Evolutionary conservation across 306 rosid genomes (phyloP), one percentile per base, ranked within the genome.

Genomic region (Fragaria nilgerrensis): DNA sequence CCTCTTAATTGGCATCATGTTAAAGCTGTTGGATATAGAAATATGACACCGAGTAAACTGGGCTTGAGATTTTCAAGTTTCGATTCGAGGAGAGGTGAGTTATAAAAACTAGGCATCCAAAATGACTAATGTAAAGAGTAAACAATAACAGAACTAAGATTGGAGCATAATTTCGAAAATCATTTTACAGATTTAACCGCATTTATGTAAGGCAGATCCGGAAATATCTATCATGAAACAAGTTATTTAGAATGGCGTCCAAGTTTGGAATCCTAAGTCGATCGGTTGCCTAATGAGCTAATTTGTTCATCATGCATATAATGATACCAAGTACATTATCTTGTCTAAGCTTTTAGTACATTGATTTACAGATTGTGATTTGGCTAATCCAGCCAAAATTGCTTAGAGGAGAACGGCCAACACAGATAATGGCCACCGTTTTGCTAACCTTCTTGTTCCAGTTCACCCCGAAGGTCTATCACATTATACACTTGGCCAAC

Each of bases 401-500:
- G 29, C 75, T 84, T 5, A 71, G 73, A 66, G 83, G 73, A 48
- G 80, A 78, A 43, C 23, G 56, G 20, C 49, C 77, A 14, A 36
- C 62, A 76, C 36, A 47, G 22, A 74, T 81, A 56, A 78, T 75
- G 81, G 72, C 64, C 13, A 78, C 63, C 12, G 75, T 84, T 15
- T 43, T 81, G 29, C 15, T 84, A 41, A 55, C 73, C 68, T 84
- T 74, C 75, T 70, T 75, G 66, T 45, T 84, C 25, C 87, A 84
- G 32, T 84, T 78, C 76, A 47, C 71, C 13, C 81, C 83, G 9
- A 84, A 84, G 37, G 37, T 84, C 47, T 81, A 81, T 56, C 87
- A 81, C 66, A 45, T 25, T 70, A 36, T 84, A 39, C 72, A 69
- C 78, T 55, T 84, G 68, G 73, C 80, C 81, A 84, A 52, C 66